Conservation (phyloP, 208 protist genomes). For the Wallacemonas collosoma region DNA sequence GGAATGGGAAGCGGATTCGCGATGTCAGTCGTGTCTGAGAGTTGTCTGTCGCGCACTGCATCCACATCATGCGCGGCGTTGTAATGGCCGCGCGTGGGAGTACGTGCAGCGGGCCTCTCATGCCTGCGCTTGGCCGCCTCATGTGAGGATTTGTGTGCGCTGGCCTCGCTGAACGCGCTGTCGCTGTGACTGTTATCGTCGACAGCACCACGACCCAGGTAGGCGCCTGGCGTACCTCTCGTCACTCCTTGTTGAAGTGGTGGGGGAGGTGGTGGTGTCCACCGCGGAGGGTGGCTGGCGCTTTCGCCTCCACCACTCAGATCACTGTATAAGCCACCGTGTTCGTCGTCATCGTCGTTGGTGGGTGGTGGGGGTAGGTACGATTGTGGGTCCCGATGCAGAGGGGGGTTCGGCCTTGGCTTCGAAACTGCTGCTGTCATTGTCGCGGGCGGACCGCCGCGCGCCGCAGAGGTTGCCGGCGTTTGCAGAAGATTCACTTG, state of each 20-base stretch:
- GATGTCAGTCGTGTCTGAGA: background rate
- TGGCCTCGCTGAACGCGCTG: constrained; percentile 10
- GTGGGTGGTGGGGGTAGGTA: background rate
- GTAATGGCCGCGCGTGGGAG: background rate
- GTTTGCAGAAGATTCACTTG: constrained; percentile 1
- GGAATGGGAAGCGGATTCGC: background rate
- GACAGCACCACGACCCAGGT: background rate
- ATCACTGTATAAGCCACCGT: constrained; percentile 5
- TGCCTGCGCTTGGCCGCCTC: background rate
- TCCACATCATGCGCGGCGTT: background rate
- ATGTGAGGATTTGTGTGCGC: background rate
- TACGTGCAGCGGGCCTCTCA: background rate
- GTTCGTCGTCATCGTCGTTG: background rate
- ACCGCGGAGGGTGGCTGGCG: background rate
- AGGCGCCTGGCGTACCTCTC: background rate
- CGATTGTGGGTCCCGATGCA: background rate
- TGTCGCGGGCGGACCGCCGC: background rate
- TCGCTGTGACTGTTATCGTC: background rate
- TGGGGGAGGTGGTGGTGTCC: constrained; percentile 4
- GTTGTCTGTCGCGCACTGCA: background rate
- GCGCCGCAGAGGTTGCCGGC: background rate
- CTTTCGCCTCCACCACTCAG: background rate
- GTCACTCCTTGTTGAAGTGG: background rate
- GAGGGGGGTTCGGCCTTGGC: background rate
- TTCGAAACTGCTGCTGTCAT: background rate